Evolutionary conservation across 2,329 filamentous ascomycete genomes (phyloP).

Genomic region (Claviceps lovelessii): DNA sequence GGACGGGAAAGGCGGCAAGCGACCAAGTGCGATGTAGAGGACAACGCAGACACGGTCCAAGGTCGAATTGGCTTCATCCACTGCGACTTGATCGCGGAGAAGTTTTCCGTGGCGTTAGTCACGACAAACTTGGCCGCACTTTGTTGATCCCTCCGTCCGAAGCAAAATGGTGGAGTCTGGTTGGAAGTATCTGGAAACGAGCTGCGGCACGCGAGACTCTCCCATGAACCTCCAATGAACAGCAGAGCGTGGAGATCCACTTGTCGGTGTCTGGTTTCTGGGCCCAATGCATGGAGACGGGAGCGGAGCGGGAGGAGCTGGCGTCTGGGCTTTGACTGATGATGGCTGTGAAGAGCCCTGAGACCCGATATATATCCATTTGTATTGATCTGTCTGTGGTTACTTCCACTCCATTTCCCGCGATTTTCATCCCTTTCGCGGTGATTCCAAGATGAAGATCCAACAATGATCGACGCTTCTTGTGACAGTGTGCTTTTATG

Average conservation of each 20-base stretch:
- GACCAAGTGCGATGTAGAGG: constrained; percentile 3
- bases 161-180: constrained; percentile 10
- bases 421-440: too few species aligned
- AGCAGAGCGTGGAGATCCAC: not conserved
- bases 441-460: too few species aligned
- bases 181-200: constrained; percentile 4
- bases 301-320: not conserved
- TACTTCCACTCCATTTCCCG: too few species aligned
- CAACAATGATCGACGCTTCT: too few species aligned
- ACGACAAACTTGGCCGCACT: constrained; percentile 12
- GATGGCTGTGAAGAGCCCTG: too few species aligned
- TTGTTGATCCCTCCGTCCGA: constrained; percentile 5
- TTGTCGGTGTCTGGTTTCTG: not conserved
- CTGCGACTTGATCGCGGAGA: constrained; percentile 6
- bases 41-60: constrained; percentile 5
- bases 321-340: not conserved
- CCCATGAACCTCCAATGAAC: constrained; percentile 1
- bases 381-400: too few species aligned
- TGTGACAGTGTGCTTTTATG: too few species aligned
- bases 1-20: constrained; percentile 7
- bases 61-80: constrained; percentile 16
- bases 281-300: not conserved
- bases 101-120: constrained; percentile 15
- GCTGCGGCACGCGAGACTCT: not conserved
- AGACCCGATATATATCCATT: too few species aligned